phyloP scores from a whole-genome alignment of 352 stramenopile species.

The Phytophthora tentaculata region DNA sequence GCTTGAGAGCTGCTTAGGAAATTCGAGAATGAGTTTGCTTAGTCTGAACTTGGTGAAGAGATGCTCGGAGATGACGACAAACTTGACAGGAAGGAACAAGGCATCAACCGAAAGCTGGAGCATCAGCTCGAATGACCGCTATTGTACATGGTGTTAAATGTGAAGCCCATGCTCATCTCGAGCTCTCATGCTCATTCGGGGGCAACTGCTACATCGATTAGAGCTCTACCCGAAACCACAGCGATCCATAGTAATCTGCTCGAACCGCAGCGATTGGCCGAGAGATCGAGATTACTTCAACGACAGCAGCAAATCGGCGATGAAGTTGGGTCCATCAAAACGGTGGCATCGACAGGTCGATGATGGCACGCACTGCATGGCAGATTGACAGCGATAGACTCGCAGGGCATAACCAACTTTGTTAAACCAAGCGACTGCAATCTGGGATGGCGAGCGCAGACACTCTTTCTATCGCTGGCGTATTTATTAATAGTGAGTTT shows the following conservation, averaged over 20 bases:
- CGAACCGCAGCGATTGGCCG: background rate
- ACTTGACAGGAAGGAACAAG: background rate
- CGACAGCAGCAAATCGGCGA: background rate
- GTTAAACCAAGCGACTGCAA: too few species aligned
- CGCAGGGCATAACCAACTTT: background rate
- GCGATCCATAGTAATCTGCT: slow-evolving; percentile 2
- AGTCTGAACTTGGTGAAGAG: background rate
- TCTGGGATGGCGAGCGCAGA: background rate
- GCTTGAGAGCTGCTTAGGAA: background rate
- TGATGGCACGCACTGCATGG: background rate
- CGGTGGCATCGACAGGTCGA: background rate
- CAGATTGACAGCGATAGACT: background rate
- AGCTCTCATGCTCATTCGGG: background rate
- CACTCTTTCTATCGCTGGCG: too few species aligned
- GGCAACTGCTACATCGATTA: slow-evolving; percentile 1
- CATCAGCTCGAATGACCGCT: background rate
- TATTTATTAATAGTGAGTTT: background rate
- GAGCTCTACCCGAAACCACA: background rate
- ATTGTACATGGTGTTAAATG: too few species aligned
- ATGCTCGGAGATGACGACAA: slow-evolving; percentile 1
- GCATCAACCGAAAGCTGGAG: background rate
- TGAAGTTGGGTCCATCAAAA: background rate
- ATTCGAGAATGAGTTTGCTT: slow-evolving; percentile 8
- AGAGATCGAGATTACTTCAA: background rate
- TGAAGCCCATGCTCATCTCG: background rate